phyloP scores from a whole-genome alignment of 306 rosid genomes.

The Cucurbita ficifolia region DNA sequence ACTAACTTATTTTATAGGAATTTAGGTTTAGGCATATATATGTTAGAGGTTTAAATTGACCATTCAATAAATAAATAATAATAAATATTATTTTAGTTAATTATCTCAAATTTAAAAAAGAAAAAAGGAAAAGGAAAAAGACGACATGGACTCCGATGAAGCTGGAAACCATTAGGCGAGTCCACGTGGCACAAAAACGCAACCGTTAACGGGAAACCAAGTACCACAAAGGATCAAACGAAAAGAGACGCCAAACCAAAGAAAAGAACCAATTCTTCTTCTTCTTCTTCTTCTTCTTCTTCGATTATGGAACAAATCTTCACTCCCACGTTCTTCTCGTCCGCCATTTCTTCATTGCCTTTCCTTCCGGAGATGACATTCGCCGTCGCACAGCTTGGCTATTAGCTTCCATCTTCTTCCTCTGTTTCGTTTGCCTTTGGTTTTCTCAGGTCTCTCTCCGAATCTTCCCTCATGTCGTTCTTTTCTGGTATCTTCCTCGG shows the following conservation, averaged over 20 bases:
- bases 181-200: neutral
- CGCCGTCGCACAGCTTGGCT: neutral
- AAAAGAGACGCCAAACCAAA: neutral
- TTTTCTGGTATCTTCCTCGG: slow-evolving; percentile 44
- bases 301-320: neutral
- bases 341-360: neutral
- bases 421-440: neutral
- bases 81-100: too few species aligned
- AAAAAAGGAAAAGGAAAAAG: neutral
- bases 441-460: neutral
- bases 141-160: neutral
- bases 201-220: neutral
- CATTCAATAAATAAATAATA: too few species aligned
- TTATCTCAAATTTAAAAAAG: neutral
- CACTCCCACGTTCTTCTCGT: neutral
- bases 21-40: too few species aligned
- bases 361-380: neutral
- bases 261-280: slow-evolving; percentile 2
- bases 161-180: neutral
- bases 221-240: neutral
- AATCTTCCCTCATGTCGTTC: slow-evolving; percentile 1
- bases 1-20: too few species aligned
- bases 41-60: too few species aligned
- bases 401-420: neutral
- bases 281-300: neutral